Evolutionary conservation across 306 rosid species (phyloP).

Genomic region (Abrus pulchellus): DNA sequence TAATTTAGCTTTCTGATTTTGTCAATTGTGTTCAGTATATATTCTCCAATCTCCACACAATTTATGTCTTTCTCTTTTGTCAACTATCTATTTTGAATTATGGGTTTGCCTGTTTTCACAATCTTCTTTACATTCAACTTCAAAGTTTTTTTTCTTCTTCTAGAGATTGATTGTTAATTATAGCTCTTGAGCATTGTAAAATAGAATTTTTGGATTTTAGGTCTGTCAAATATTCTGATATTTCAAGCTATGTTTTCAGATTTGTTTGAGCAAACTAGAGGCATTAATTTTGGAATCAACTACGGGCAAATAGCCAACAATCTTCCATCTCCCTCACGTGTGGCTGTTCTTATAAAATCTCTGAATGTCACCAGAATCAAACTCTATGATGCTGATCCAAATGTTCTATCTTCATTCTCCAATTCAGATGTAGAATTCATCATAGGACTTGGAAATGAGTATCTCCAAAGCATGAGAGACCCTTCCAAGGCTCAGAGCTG

Average conservation of each 20-base stretch:
- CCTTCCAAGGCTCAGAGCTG: constrained; percentile 72
- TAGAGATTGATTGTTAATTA: constrained; percentile 6
- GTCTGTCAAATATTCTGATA: neutral
- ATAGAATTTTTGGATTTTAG: neutral
- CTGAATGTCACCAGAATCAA: constrained; percentile 78
- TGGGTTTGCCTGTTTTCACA: neutral
- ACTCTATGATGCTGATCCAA: constrained; percentile 93
- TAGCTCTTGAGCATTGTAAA: neutral
- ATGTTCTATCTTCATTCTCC: constrained; percentile 81
- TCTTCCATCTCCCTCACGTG: constrained; percentile 80
- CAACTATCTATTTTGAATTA: constrained; percentile 19
- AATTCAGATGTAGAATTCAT: constrained; percentile 77
- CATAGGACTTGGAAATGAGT: constrained; percentile 74
- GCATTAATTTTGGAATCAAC: constrained; percentile 84
- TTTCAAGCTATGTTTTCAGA: constrained; percentile 57
- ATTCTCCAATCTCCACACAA: constrained; percentile 3
- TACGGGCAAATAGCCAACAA: constrained; percentile 91
- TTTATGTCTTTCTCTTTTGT: neutral
- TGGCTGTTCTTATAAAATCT: constrained; percentile 68
- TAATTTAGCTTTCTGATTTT: constrained; percentile 30
- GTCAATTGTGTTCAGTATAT: constrained; percentile 26
- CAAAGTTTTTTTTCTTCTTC: neutral
- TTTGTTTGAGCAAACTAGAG: constrained; percentile 46
- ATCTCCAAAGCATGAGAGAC: constrained; percentile 69
- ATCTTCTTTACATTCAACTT: neutral